A percentile compares a stretch with the other conserved stretches of the same genome.
phyloP scores from a whole-genome alignment of 495 filamentous ascomycete species.

The Aspergillus taichungensis region DNA sequence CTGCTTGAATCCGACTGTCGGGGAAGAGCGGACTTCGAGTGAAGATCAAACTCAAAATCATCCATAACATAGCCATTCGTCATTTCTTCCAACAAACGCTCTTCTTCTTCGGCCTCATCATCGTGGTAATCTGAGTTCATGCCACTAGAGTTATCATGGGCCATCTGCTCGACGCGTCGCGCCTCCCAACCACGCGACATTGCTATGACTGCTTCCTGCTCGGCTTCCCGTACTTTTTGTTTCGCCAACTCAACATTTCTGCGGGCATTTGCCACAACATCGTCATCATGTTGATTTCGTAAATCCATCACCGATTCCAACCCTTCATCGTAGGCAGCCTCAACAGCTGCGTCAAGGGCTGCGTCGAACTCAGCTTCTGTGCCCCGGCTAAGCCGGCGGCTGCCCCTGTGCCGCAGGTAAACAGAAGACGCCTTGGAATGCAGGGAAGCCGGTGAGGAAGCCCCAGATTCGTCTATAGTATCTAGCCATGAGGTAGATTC shows the following conservation, averaged over 20 bases:
- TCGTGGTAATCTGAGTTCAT: conserved; percentile 44
- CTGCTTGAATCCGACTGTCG: conserved; percentile 85
- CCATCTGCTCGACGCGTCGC: conserved; percentile 28
- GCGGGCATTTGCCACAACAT: conserved; percentile 48
- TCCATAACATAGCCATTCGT: conserved; percentile 80
- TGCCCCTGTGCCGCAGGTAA: conserved; percentile 55
- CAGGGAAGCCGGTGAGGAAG: conserved; percentile 69
- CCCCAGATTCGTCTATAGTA: conserved; percentile 91
- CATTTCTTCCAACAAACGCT: conserved; percentile 88
- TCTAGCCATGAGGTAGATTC: conserved; percentile 91
- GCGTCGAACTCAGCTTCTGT: conserved; percentile 94
- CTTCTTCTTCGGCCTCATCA: conserved; percentile 84
- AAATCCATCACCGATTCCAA: conserved; percentile 59
- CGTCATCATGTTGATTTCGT: conserved; percentile 31
- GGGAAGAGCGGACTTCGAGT: conserved; percentile 67
- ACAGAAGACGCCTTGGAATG: conserved; percentile 69
- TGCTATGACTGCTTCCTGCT: conserved; percentile 61
- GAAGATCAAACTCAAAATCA: conserved; percentile 71
- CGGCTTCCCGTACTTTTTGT: conserved; percentile 68
- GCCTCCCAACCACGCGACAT: conserved; percentile 40
- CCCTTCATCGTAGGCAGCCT: conserved; percentile 91
- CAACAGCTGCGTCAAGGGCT: conserved; percentile 89
- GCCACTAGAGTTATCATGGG: conserved; percentile 21
- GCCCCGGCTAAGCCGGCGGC: conserved; percentile 57
- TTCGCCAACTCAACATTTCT: conserved; percentile 70